Evolutionary conservation across 2,329 filamentous ascomycete species (phyloP).

Genomic region (Trichoderma oligosporum): DNA sequence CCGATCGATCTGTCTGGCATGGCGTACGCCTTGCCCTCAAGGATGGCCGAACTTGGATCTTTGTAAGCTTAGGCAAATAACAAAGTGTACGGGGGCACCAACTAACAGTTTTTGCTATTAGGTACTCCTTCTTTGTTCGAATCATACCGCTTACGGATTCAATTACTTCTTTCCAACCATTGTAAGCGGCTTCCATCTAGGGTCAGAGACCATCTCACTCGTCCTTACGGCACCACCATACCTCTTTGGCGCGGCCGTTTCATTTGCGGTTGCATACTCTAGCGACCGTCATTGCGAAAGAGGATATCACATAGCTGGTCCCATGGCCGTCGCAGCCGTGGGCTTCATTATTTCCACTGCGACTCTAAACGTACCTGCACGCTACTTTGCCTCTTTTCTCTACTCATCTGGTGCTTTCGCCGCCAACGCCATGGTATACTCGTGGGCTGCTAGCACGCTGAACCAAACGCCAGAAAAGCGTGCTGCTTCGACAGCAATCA

Average conservation of each 20-base stretch:
- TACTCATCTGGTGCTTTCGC: slow-evolving; percentile 32
- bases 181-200: slow-evolving; percentile 34
- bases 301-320: slow-evolving; percentile 42
- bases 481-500: slow-evolving; percentile 37
- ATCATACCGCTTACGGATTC: slow-evolving; percentile 45
- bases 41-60: slow-evolving; percentile 44
- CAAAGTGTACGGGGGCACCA: background rate
- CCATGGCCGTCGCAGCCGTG: slow-evolving; percentile 37
- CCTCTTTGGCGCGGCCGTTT: slow-evolving; percentile 30
- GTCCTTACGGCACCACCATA: slow-evolving; percentile 42
- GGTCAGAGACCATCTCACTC: slow-evolving; percentile 46
- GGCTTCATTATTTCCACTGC: slow-evolving; percentile 35
- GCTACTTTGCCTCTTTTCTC: slow-evolving; percentile 33
- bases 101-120: background rate
- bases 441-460: slow-evolving; percentile 37
- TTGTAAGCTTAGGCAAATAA: slow-evolving; percentile 22
- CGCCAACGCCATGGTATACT: slow-evolving; percentile 39
- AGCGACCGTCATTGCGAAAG: slow-evolving; percentile 43
- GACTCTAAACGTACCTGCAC: slow-evolving; percentile 27
- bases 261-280: slow-evolving; percentile 26
- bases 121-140: slow-evolving; percentile 43
- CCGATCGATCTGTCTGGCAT: slow-evolving; percentile 22
- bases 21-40: slow-evolving; percentile 35
- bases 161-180: slow-evolving; percentile 34
- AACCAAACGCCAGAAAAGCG: slow-evolving; percentile 44